phyloP scores from a whole-genome alignment of 2,329 filamentous ascomycete genomes.

The Calonectria pseudoreteaudii region DNA sequence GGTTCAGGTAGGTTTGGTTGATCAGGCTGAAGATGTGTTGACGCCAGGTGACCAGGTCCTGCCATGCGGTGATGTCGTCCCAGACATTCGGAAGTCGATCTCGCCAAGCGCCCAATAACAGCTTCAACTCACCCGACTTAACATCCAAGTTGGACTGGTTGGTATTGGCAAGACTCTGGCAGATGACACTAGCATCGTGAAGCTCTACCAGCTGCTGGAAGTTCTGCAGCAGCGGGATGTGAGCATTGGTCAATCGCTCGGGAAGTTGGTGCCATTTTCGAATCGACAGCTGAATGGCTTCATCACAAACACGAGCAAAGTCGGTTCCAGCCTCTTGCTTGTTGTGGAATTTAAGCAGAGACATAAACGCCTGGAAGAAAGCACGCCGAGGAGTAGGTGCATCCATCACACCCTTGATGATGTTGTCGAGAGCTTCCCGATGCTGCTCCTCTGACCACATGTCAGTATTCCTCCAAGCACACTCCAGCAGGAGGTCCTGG shows the following conservation, averaged over 20 bases:
- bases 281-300: conserved; percentile 96
- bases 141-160: conserved; percentile 87
- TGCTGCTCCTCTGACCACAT: conserved; percentile 91
- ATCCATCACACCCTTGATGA: conserved; percentile 98
- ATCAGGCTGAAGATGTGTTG: conserved; percentile 99
- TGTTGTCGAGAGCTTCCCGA: conserved; percentile 88
- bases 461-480: conserved; percentile 94
- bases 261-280: conserved; percentile 99
- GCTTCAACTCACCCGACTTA: conserved; percentile 95
- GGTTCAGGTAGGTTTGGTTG: conserved; percentile 89
- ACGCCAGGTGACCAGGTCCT: conserved; percentile 98
- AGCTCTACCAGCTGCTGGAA: conserved; percentile 98
- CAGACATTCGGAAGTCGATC: conserved; percentile 96
- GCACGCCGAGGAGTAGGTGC: conserved; percentile 92
- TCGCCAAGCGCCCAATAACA: conserved; percentile 93
- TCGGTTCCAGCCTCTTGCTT: conserved; percentile 84
- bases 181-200: conserved; percentile 97
- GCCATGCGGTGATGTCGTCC: conserved; percentile 99
- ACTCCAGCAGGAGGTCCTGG: conserved; percentile 94
- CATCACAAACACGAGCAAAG: conserved; percentile 92
- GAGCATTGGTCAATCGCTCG: conserved; percentile 90
- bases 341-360: conserved; percentile 91
- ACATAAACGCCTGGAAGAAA: conserved; percentile 99
- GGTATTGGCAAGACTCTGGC: conserved; percentile 87
- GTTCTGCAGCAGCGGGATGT: conserved; percentile 94